These are phyloP conservation scores for Eucalyptus paniculata DNA, from an alignment of 345 rosid species.

Conservation along the genomic window DNA sequence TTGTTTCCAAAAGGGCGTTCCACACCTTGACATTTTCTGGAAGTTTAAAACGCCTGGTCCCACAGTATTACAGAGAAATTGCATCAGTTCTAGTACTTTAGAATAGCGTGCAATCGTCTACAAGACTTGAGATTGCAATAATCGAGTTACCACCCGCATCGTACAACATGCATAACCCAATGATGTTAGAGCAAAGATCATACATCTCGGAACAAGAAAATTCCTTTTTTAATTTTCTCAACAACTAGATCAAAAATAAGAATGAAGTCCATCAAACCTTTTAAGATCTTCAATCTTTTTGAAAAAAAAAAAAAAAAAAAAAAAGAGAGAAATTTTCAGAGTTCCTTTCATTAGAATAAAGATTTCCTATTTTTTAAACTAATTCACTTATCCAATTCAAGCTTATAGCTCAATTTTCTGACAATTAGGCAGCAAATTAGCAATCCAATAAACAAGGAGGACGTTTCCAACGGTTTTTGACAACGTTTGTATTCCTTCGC, in stretches of 20 bases:
- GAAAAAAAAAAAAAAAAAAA: too few relatives aligned
- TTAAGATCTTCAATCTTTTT: too few relatives aligned
- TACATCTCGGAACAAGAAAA: neutral
- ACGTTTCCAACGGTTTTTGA: neutral
- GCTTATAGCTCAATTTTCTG: neutral
- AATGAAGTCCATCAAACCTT: neutral
- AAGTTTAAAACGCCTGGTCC: neutral
- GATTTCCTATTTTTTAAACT: neutral
- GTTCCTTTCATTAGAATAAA: neutral
- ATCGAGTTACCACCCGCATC: fast-evolving
- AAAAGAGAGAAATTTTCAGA: neutral
- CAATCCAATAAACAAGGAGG: fast-evolving
- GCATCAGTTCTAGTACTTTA: neutral
- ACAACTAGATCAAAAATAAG: neutral
- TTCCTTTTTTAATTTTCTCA: fast-evolving
- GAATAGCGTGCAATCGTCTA: neutral
- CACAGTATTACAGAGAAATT: too few relatives aligned
- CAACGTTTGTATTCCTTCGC: neutral
- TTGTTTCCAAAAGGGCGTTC: neutral
- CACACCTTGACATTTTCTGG: neutral
- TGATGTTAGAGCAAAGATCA: neutral
- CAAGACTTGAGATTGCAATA: neutral
- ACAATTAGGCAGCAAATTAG: neutral
- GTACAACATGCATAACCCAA: neutral
- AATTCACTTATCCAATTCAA: neutral